Evolutionary conservation across 352 stramenopile species (phyloP).

Genomic region (Globisporangium spiculum): DNA sequence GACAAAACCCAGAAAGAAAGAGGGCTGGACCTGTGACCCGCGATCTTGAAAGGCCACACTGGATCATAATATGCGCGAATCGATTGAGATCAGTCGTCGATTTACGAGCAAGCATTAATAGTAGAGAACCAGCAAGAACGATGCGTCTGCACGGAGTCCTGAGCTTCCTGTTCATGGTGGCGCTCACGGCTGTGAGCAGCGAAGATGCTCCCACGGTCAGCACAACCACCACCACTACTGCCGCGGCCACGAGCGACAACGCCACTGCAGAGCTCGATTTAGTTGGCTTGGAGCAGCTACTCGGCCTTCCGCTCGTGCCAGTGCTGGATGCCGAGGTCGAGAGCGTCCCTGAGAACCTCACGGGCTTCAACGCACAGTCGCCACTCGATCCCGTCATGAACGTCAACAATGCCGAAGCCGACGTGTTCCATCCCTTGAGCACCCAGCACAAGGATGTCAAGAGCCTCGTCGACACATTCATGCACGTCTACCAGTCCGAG

Average conservation of each 20-base stretch:
- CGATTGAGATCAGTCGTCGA: conserved; percentile 3
- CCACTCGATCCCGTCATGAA: background rate
- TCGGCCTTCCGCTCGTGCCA: conserved; percentile 3
- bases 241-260: background rate
- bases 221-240: background rate
- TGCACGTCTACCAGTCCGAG: conserved; percentile 49
- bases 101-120: conserved; percentile 1
- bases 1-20: background rate
- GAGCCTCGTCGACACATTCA: conserved; percentile 44
- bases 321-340: background rate
- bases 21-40: background rate
- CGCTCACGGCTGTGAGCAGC: background rate
- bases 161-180: conserved; percentile 7
- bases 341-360: background rate
- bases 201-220: conserved; percentile 2
- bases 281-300: background rate
- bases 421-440: conserved; percentile 23
- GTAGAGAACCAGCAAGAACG: background rate
- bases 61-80: background rate
- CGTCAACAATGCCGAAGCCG: background rate
- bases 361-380: background rate
- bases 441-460: conserved; percentile 26
- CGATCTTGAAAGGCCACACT: conserved; percentile 10
- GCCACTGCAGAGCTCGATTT: background rate
- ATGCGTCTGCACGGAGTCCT: conserved; percentile 3